Conservation (phyloP, 148 eudicot genomes). For the Chenopodium formosanum region DNA sequence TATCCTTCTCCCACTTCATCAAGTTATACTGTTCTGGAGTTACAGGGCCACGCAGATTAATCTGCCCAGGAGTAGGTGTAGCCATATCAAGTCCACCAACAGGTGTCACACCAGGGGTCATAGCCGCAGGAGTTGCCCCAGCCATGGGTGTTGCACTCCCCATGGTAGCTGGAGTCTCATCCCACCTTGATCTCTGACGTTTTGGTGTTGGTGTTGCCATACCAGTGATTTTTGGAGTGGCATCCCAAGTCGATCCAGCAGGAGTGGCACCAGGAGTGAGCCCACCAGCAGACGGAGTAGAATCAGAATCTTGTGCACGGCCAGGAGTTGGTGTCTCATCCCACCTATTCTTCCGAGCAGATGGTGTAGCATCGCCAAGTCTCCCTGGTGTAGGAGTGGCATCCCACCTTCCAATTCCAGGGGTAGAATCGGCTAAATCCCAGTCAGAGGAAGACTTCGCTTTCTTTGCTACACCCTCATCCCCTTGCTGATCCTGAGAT, state of each 20-base stretch:
- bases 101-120: constrained; percentile 93
- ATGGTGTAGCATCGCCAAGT: constrained; percentile 83
- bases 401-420: constrained; percentile 95
- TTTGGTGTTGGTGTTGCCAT: constrained; percentile 91
- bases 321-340: constrained; percentile 86
- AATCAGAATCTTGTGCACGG: constrained; percentile 83
- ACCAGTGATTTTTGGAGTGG: constrained; percentile 78
- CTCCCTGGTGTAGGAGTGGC: constrained; percentile 94
- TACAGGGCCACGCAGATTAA: constrained; percentile 65
- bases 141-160: constrained; percentile 87
- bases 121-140: constrained; percentile 76
- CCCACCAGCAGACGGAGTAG: constrained; percentile 83
- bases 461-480: constrained; percentile 51
- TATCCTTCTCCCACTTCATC: constrained; percentile 93
- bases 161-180: constrained; percentile 96
- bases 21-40: constrained; percentile 91
- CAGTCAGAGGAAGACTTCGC: constrained; percentile 78
- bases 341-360: constrained; percentile 85
- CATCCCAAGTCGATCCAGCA: constrained; percentile 96
- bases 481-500: constrained; percentile 58
- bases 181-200: constrained; percentile 94
- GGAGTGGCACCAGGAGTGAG: constrained; percentile 92
- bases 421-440: constrained; percentile 94
- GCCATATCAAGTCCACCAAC: constrained; percentile 72
- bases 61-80: constrained; percentile 78